Percentiles rank a stretch among this genome's conserved stretches.
Conservation (phyloP, 2,329 filamentous ascomycete species). For the Graphilbum fragrans region DNA sequence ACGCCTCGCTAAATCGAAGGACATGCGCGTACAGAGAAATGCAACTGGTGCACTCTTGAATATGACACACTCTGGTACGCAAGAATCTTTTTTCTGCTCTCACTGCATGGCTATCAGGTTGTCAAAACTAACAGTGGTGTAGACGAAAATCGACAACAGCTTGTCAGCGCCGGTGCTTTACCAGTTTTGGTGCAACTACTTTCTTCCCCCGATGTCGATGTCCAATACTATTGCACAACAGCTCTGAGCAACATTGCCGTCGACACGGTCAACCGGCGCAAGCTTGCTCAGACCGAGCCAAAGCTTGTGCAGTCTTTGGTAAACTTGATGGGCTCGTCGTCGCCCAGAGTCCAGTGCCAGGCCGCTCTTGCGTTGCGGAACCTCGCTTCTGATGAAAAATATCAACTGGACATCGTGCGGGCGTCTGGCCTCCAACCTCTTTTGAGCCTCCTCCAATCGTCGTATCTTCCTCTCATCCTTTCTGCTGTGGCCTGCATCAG, state of each 20-base stretch:
- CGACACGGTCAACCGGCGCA: constrained; percentile 79
- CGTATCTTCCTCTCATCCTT: constrained; percentile 88
- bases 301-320: constrained; percentile 89
- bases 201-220: constrained; percentile 85
- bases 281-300: constrained; percentile 80
- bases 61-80: constrained; percentile 94
- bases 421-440: constrained; percentile 76
- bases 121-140: neutral
- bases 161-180: constrained; percentile 95
- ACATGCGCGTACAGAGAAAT: constrained; percentile 97
- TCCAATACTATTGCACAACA: constrained; percentile 98
- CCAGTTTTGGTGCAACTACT: constrained; percentile 92
- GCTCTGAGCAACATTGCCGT: constrained; percentile 98
- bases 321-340: constrained; percentile 93
- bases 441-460: constrained; percentile 82
- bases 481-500: constrained; percentile 96
- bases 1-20: constrained; percentile 86
- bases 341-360: constrained; percentile 95
- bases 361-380: constrained; percentile 89
- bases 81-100: neutral
- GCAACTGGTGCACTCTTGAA: constrained; percentile 92
- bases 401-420: constrained; percentile 93
- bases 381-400: constrained; percentile 94
- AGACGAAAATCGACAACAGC: constrained; percentile 97
- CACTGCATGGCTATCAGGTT: neutral